Conservation (phyloP, 2,329 filamentous ascomycete species). For the Apiospora pterosperma region DNA sequence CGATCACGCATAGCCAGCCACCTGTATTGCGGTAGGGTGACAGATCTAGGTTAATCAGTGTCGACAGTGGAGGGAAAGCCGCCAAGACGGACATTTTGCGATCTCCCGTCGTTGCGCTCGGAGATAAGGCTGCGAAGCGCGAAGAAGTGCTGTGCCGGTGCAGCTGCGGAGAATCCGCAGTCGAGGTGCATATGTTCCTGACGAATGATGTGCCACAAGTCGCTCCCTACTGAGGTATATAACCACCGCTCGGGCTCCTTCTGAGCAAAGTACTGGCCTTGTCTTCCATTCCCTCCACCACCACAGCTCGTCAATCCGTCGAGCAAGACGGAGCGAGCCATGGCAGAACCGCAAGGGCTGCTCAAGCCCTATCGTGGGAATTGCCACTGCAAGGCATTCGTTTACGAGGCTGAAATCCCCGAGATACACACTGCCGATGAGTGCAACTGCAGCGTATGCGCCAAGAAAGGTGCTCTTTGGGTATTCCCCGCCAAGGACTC, state of each 20-base stretch:
- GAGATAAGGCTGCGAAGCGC: not conserved
- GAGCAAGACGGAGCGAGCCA: not conserved
- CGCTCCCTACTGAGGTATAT: not conserved
- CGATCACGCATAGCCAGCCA: no score
- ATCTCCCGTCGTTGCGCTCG: not conserved
- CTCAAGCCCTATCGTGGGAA: slow-evolving; percentile 49
- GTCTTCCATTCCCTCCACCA: not conserved
- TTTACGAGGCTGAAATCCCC: slow-evolving; percentile 49
- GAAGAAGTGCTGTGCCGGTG: not conserved
- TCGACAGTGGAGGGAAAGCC: not conserved
- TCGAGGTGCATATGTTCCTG: not conserved
- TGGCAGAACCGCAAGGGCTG: not conserved
- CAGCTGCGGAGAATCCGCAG: not conserved
- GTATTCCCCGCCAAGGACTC: slow-evolving; percentile 22
- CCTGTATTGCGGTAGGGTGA: not conserved
- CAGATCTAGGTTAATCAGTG: not conserved
- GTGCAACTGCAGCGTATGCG: slow-evolving; percentile 68
- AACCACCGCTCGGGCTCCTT: not conserved
- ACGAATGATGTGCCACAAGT: not conserved
- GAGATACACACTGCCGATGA: slow-evolving; percentile 53
- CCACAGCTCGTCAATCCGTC: not conserved
- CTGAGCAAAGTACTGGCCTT: not conserved
- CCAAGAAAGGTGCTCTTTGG: slow-evolving; percentile 43
- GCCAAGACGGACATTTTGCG: not conserved
- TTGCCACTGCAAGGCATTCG: slow-evolving; percentile 54